Evolutionary conservation across 2,329 filamentous ascomycete genomes (phyloP).

Genomic region (Beauveria brongniartii): DNA sequence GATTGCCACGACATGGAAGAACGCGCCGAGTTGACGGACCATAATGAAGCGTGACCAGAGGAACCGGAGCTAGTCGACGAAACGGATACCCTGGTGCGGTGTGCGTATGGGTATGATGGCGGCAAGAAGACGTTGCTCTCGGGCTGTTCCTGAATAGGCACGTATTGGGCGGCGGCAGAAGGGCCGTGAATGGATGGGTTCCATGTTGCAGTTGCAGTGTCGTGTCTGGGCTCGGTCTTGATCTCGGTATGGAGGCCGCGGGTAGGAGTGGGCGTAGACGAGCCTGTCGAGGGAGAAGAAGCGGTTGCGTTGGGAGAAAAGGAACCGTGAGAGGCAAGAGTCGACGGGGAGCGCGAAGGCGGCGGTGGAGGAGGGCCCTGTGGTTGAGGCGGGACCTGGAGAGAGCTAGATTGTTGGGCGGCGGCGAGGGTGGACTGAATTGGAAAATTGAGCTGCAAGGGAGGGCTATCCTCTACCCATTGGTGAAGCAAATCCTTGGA

Average conservation of each 20-base stretch:
- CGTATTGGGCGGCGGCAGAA: background rate
- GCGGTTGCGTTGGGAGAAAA: slow-evolving; percentile 1
- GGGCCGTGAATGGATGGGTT: slow-evolving; percentile 10
- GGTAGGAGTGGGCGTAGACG: slow-evolving; percentile 12
- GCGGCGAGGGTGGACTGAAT: slow-evolving; percentile 9
- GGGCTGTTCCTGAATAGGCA: slow-evolving; percentile 11
- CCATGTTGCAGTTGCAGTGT: slow-evolving; percentile 21
- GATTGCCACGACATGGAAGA: slow-evolving; percentile 34
- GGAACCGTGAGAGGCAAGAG: slow-evolving; percentile 9
- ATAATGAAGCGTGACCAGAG: slow-evolving; percentile 39
- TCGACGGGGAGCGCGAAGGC: slow-evolving; percentile 12
- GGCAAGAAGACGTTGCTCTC: slow-evolving; percentile 26
- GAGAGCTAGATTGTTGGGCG: slow-evolving; percentile 5
- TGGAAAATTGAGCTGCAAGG: slow-evolving; percentile 22
- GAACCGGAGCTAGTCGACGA: slow-evolving; percentile 43
- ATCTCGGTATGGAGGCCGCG: slow-evolving; percentile 15
- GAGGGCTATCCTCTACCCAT: slow-evolving; percentile 31
- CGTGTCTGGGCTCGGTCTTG: slow-evolving; percentile 23
- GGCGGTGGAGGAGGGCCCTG: slow-evolving; percentile 14
- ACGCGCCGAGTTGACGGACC: slow-evolving; percentile 34
- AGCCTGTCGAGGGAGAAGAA: slow-evolving; percentile 15
- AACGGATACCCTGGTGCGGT: slow-evolving; percentile 37
- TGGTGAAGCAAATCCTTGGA: slow-evolving; percentile 35
- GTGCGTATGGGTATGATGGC: slow-evolving; percentile 29
- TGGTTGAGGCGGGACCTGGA: slow-evolving; percentile 13